Base-by-base conservation (phyloP, 768 basidiomycete species). In the Xerocomellus intermedius region DNA sequence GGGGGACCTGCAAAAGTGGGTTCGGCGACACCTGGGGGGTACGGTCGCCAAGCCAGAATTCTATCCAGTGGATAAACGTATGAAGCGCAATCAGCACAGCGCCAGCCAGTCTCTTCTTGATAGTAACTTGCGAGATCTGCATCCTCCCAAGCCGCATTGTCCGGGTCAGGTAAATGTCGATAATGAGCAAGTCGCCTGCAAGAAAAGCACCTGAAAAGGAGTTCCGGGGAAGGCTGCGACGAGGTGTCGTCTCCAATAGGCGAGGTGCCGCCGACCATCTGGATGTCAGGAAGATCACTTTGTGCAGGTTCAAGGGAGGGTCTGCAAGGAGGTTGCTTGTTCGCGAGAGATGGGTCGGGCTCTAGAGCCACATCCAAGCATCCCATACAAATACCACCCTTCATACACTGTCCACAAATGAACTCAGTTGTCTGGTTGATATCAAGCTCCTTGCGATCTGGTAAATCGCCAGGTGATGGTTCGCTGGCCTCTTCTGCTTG, bases 31-130 rank as follows among this genome's bases (percentile, higher is more conserved):
- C 79, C 78, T 1, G 79, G 70, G 24, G 92, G 91, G 64, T 83
- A 88, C 5, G 91, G 88, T 28, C 94, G 80, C 95, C 95, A 97
- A 2, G 94, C 95, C 39, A 97, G 77, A 59, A 98, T 91, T 71
- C 88, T 88, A 68, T 95, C 92, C 13, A 93, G 71, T 9, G 74
- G 68, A 66, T 86, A 87, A 14, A 75, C 75, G 66, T 79, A 95
- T 13, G 87, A 91, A 21, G 75, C 68, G 64, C 94, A 96, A 62
- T 94, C 89, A 6, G 79, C 77, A 65, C 94, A 96, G 16, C 81
- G 74, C 90, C 88, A 92, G 28, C 61, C 61, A 33, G 73, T 74
- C 21, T 73, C 69, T 1, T 64, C 52, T 58, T 89, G 87, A 67
- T 91, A 93, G 59, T 84, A 73, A 19, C 65, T 62, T 6, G 86